Conservation (phyloP, 257 asterid species). For the Anisodus tanguticus region DNA sequence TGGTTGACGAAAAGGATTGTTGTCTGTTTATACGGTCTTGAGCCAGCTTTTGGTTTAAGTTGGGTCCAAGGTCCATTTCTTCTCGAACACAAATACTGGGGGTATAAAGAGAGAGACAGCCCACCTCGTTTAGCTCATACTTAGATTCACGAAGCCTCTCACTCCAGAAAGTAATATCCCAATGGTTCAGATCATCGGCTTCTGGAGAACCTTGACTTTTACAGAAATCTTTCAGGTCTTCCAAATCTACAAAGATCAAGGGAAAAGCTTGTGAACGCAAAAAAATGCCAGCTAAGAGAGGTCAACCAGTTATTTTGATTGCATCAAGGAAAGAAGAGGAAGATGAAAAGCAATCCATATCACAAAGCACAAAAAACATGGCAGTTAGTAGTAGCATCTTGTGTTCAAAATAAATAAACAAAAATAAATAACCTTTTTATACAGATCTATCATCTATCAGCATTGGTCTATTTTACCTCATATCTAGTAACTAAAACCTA, state of each 20-base stretch:
- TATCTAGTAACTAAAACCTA: not conserved
- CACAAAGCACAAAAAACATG: conserved; percentile 2
- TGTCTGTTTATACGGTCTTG: not conserved
- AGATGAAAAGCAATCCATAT: not conserved
- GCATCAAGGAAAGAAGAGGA: conserved; percentile 31
- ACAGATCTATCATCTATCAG: conserved; percentile 8
- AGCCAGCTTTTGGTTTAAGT: conserved; percentile 17
- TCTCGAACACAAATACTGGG: not conserved
- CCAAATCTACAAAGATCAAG: conserved; percentile 63
- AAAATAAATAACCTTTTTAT: not conserved
- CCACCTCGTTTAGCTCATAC: conserved; percentile 92
- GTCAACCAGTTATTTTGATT: not conserved
- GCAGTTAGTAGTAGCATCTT: not conserved
- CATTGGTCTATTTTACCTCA: conserved; percentile 15
- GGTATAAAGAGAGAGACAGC: conserved; percentile 15
- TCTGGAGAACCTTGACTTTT: conserved; percentile 85
- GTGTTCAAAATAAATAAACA: not conserved
- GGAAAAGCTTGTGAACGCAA: conserved; percentile 4
- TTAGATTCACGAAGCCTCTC: conserved; percentile 95
- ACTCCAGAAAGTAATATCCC: conserved; percentile 93
- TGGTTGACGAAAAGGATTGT: not conserved
- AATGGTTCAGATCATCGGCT: conserved; percentile 77
- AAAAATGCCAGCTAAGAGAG: conserved; percentile 15
- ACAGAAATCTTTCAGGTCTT: conserved; percentile 74
- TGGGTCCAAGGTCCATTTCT: not conserved